These are phyloP conservation scores for Haplosporangium sp. DNA, from an alignment of 371 early-diverging fungal genomes.

Conservation along the genomic window DNA sequence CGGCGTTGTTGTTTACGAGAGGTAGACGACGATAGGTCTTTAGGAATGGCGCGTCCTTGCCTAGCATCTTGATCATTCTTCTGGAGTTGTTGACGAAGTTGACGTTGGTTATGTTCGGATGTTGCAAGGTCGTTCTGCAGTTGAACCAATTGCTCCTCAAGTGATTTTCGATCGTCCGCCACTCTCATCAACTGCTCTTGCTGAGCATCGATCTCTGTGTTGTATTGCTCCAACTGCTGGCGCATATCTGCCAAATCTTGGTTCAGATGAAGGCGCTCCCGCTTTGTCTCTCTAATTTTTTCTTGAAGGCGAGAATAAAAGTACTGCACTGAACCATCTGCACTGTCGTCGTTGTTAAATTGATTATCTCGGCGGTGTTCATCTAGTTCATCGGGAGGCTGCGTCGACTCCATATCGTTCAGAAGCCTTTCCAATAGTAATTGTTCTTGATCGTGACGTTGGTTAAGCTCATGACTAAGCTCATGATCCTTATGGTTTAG, in stretches of 20 bases:
- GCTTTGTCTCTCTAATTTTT: constrained; percentile 16
- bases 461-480: constrained; percentile 19
- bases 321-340: constrained; percentile 4
- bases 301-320: constrained; percentile 22
- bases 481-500: constrained; percentile 20
- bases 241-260: constrained; percentile 16
- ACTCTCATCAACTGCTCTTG: constrained; percentile 21
- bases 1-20: constrained; percentile 7
- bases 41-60: background rate
- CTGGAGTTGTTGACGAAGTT: constrained; percentile 28
- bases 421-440: constrained; percentile 17
- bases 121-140: constrained; percentile 20
- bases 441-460: constrained; percentile 10
- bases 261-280: constrained; percentile 15
- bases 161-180: constrained; percentile 18
- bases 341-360: constrained; percentile 9
- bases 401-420: constrained; percentile 13
- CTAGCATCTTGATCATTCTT: background rate
- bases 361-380: background rate
- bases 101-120: constrained; percentile 14
- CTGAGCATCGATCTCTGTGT: constrained; percentile 25
- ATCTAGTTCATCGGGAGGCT: background rate
- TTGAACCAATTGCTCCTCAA: constrained; percentile 15
- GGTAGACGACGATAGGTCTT: constrained; percentile 10
- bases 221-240: constrained; percentile 20